Conservation (phyloP, 768 basidiomycete species). For the Leucocoprinus sp. region DNA sequence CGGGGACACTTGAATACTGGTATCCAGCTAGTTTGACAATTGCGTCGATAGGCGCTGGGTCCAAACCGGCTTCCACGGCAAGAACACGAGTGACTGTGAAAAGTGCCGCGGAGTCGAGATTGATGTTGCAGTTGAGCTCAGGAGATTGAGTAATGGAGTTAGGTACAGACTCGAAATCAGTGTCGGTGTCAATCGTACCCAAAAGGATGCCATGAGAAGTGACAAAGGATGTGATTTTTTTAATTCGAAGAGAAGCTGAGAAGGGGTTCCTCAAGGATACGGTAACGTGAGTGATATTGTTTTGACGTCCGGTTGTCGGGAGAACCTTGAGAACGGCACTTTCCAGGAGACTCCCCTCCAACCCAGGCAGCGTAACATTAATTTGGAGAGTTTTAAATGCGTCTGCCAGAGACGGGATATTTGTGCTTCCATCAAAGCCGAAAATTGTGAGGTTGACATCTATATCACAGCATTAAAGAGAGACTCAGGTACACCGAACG, state of each 20-base stretch:
- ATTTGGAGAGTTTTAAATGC: constrained; percentile 58
- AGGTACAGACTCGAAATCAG: constrained; percentile 42
- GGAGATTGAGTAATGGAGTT: constrained; percentile 52
- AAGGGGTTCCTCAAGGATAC: constrained; percentile 64
- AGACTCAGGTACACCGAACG: not conserved
- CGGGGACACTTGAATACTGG: constrained; percentile 38
- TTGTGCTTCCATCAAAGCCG: constrained; percentile 54
- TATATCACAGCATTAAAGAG: constrained; percentile 13
- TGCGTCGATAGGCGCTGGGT: constrained; percentile 53
- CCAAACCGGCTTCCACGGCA: constrained; percentile 54
- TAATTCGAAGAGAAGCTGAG: constrained; percentile 49
- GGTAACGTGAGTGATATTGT: constrained; percentile 59
- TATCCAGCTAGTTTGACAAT: constrained; percentile 65
- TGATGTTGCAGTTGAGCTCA: constrained; percentile 50
- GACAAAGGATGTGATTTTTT: constrained; percentile 51
- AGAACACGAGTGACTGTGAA: constrained; percentile 66
- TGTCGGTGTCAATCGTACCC: constrained; percentile 49
- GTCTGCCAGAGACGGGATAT: constrained; percentile 45
- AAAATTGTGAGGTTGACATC: constrained; percentile 50
- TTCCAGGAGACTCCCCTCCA: constrained; percentile 48
- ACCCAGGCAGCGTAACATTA: constrained; percentile 47
- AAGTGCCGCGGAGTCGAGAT: constrained; percentile 57
- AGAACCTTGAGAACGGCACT: constrained; percentile 53
- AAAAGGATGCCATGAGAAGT: constrained; percentile 52
- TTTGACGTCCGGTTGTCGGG: constrained; percentile 49